Evolutionary conservation across 2,329 filamentous ascomycete species (phyloP).

Genomic region (Sporothrix humicola): DNA sequence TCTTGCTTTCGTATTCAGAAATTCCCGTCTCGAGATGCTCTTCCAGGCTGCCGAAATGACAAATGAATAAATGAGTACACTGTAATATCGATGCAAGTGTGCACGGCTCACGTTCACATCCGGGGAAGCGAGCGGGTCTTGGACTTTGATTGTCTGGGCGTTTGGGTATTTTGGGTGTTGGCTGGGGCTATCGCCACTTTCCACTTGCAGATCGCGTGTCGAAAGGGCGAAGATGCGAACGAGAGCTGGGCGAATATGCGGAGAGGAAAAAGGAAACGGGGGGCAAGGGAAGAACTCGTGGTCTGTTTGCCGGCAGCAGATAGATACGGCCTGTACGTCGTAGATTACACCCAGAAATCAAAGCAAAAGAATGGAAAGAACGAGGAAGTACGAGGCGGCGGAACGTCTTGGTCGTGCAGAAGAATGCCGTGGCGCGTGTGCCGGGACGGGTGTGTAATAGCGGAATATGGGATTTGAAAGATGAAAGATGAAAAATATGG

Average conservation of each 20-base stretch:
- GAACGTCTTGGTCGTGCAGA: background rate
- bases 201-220: conserved; percentile 18
- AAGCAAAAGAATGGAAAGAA: background rate
- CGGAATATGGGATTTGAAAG: background rate
- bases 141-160: background rate
- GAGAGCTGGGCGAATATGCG: background rate
- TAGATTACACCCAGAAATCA: background rate
- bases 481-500: background rate
- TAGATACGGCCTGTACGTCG: background rate
- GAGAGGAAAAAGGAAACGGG: background rate
- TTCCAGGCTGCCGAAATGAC: background rate
- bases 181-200: background rate
- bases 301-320: conserved; percentile 17
- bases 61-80: conserved; percentile 34
- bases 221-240: background rate
- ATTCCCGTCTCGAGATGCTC: background rate
- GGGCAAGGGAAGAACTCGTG: background rate
- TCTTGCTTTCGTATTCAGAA: background rate
- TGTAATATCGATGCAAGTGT: conserved; percentile 27
- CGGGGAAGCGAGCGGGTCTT: conserved; percentile 25
- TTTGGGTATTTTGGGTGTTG: conserved; percentile 3
- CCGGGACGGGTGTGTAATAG: conserved; percentile 16
- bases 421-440: conserved; percentile 23
- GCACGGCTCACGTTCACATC: conserved; percentile 12
- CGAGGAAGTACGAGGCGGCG: background rate